Evolutionary conservation across 208 protist genomes (phyloP).

Genomic region (Trypanosoma cruzi): DNA sequence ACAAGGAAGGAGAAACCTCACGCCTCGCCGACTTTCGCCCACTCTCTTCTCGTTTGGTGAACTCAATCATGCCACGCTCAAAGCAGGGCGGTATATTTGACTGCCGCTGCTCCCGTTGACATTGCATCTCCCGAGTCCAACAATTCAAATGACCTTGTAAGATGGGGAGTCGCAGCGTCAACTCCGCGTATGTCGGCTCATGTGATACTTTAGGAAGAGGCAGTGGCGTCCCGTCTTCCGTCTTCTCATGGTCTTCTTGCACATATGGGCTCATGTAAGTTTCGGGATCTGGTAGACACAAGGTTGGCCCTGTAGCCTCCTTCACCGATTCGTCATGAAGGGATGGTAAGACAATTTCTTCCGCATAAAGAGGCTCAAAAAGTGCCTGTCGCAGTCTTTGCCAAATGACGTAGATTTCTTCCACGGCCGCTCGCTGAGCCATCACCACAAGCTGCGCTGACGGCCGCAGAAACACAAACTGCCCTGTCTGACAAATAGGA

Average conservation of each 20-base stretch:
- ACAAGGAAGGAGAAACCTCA: slow-evolving; percentile 13
- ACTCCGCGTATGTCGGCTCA: neutral
- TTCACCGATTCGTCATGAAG: neutral
- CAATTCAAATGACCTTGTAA: slow-evolving; percentile 8
- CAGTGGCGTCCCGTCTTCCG: neutral
- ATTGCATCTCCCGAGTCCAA: too few species aligned
- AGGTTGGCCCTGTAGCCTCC: neutral
- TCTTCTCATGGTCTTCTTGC: slow-evolving; percentile 10
- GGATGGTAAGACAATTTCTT: neutral
- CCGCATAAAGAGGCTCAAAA: slow-evolving; percentile 31
- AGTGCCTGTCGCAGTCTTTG: slow-evolving; percentile 44
- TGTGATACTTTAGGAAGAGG: neutral
- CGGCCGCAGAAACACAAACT: slow-evolving; percentile 58
- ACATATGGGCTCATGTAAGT: slow-evolving; percentile 50
- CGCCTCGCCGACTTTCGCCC: neutral
- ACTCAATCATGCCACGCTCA: neutral
- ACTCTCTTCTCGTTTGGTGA: neutral
- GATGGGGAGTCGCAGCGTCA: neutral
- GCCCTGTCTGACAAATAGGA: slow-evolving; percentile 48
- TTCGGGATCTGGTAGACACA: slow-evolving; percentile 38
- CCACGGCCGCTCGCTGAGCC: slow-evolving; percentile 42
- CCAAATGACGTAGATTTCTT: slow-evolving; percentile 52
- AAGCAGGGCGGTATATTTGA: neutral
- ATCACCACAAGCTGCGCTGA: slow-evolving; percentile 31
- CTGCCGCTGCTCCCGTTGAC: neutral